Base-by-base conservation (phyloP, 2,329 filamentous ascomycete species). In the Aurifilum marmelostoma region DNA sequence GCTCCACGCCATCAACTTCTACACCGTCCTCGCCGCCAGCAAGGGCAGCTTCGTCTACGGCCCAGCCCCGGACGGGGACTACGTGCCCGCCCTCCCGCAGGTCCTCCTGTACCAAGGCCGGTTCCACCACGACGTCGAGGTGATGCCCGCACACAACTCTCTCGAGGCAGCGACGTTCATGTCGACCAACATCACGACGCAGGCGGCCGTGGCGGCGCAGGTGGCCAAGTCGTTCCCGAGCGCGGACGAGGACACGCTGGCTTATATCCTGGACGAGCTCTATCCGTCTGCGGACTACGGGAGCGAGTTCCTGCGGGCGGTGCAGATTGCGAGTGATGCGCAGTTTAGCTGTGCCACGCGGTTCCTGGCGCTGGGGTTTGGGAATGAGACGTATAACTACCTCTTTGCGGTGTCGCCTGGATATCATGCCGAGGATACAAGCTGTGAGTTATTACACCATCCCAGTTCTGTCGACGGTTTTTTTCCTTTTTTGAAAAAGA, bases 351-450 rank as follows among this genome's bases (percentile, higher is more conserved):
- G 87, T 80, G 86, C 86, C 72, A 82, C 85, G 18, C 79, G 82
- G 73, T 86, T 81, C 73, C 78, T 88, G 4, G 79, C 81, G 67
- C 77, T 76, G 1, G 85, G 82, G 9, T 83, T 78, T 75, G 73
- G 74, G 14, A 84, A 85, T 75, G 64, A 80, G 12, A 84, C 83
- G 0, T 84, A 84, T 74, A 79, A 79, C 1, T 88, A 88, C 77
- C 75, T 83, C 32, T 89, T 88, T 73, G 78, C 81, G 29, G 80
- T 86, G 1, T 82, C 83, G 0, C 85, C 86, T 0, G 85, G 80
- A 9, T 77, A 85, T 47, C 87, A 89, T 73, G 85, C 82, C 24
- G 75, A 80, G 64, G 87, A 89, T 72, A 72, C 86, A 4, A 70
- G 79, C 0, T 88, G 27, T 54, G 0, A 52, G 21, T 27, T n/a